Evolutionary conservation across 768 basidiomycete genomes (phyloP), one percentile per base, ranked within the genome.

Genomic region (Sarcomyxa edulis): DNA sequence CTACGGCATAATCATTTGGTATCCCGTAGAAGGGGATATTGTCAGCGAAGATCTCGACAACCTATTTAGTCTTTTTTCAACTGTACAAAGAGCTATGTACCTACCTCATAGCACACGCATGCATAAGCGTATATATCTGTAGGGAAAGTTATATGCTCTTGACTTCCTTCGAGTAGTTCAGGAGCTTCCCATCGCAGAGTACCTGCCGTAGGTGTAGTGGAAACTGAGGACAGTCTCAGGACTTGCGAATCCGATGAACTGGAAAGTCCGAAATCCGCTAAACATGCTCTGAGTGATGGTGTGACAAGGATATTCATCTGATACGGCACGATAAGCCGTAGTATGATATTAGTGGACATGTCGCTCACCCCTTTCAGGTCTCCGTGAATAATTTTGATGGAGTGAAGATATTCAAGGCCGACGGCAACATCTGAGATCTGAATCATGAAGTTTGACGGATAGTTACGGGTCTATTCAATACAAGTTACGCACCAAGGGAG

Each of bases 241-340:
- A 51, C 12, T 24, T 45, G 39, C 1, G 47, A 35, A 9, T 58
- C 50, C 6, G 39, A 47, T 8, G 61, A 46, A 2, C 51, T 56
- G 1, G 64, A 58, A 6, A 75, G 53, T 11, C 74, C 74, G 37
- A 76, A 75, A 47, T 76, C 73, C 19, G 72, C 65, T 4, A 76
- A 55, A 38, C 70, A 72, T 8, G 73, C 74, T 18, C 56, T 53
- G 10, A 60, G 60, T 9, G 55, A 44, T 4, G 47, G 53, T 5
- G 66, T 66, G 12, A 76, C 59, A 15, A 76, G 60, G 32, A 76
- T 68, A 40, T 76, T 75, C 10, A 54, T 54, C 71, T 74, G 40
- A 0, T 25, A 10, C 22, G 15, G 24, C 29, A 34, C n/a, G 30
- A 10, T 7, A 30, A 3, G 14, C 20, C 4, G 11, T 11, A 24